Evolutionary conservation across 2,329 filamentous ascomycete species (phyloP).

Genomic region (Trichoderma cornu-damae): DNA sequence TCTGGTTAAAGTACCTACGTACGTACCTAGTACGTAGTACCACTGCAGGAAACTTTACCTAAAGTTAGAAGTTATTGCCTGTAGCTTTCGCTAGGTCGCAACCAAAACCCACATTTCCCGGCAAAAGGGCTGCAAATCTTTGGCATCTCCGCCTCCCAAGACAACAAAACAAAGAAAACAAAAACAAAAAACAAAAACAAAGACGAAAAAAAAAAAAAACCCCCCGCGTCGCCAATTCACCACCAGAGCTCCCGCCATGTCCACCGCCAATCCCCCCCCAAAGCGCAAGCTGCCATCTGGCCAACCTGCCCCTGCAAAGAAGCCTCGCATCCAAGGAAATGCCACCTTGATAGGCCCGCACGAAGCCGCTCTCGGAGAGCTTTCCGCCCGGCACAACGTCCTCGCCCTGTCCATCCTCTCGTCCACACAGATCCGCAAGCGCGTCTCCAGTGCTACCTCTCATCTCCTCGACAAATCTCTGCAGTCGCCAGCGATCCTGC

Average conservation of each 20-base stretch:
- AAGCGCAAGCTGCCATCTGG: constrained; percentile 18
- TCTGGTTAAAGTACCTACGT: too few species aligned
- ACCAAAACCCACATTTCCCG: too few species aligned
- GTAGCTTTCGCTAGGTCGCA: too few species aligned
- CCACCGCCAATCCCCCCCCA: constrained; percentile 7
- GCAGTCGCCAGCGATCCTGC: constrained; percentile 38
- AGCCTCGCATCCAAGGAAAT: constrained; percentile 14
- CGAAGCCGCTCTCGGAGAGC: constrained; percentile 39
- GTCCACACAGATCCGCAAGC: constrained; percentile 55
- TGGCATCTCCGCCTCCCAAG: constrained; percentile 1
- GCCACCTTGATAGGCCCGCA: constrained; percentile 35
- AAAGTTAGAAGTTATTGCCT: too few species aligned
- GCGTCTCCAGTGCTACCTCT: constrained; percentile 41
- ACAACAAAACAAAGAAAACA: not conserved
- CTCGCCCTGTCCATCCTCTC: constrained; percentile 52
- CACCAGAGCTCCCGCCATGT: constrained; percentile 1
- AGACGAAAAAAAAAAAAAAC: too few species aligned
- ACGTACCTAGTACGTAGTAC: too few species aligned
- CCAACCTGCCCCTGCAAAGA: constrained; percentile 8
- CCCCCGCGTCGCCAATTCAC: not conserved
- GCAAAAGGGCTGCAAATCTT: constrained; percentile 10
- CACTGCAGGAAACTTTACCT: too few species aligned
- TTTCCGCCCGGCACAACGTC: constrained; percentile 46
- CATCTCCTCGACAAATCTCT: constrained; percentile 37
- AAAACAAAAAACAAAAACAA: too few species aligned